Conservation (phyloP, 163 green algal genomes). For the Scenedesmus sp. region DNA sequence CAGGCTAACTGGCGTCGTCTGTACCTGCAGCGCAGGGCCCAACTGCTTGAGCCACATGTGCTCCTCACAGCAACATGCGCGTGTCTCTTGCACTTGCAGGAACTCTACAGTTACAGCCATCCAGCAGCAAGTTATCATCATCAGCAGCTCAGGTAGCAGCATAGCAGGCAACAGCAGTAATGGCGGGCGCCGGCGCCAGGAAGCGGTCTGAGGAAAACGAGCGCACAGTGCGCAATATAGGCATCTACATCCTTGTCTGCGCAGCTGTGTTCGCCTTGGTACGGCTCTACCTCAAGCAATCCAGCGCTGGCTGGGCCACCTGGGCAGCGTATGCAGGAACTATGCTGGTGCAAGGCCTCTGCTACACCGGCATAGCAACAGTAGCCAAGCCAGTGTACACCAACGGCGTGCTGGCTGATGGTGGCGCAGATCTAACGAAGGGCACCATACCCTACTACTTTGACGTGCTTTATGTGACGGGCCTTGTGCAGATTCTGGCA, state of each 20-base stretch:
- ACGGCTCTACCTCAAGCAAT: conserved; percentile 44
- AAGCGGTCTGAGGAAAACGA: conserved; percentile 66
- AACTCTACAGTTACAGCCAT: background rate
- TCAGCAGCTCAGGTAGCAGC: background rate
- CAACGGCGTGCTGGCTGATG: conserved; percentile 39
- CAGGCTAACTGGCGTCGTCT: background rate
- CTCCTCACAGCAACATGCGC: background rate
- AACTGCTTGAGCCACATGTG: background rate
- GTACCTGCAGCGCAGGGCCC: background rate
- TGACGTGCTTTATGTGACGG: conserved; percentile 47
- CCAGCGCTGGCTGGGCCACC: conserved; percentile 16
- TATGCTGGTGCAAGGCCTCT: conserved; percentile 51
- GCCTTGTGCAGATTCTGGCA: conserved; percentile 54
- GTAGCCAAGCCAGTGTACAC: conserved; percentile 23
- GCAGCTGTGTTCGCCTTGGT: conserved; percentile 40
- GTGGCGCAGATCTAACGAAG: conserved; percentile 49
- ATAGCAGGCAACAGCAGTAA: background rate
- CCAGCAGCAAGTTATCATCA: background rate
- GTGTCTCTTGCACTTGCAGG: background rate
- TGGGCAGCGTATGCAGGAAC: conserved; percentile 50
- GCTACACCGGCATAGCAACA: conserved; percentile 44
- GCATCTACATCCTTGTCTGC: conserved; percentile 42
- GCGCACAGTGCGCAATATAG: conserved; percentile 39
- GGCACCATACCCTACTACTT: conserved; percentile 14
- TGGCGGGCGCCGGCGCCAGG: conserved; percentile 66